Conservation (phyloP, 2,329 filamentous ascomycete species). For the Arthrobotrys pseudoclavata region DNA sequence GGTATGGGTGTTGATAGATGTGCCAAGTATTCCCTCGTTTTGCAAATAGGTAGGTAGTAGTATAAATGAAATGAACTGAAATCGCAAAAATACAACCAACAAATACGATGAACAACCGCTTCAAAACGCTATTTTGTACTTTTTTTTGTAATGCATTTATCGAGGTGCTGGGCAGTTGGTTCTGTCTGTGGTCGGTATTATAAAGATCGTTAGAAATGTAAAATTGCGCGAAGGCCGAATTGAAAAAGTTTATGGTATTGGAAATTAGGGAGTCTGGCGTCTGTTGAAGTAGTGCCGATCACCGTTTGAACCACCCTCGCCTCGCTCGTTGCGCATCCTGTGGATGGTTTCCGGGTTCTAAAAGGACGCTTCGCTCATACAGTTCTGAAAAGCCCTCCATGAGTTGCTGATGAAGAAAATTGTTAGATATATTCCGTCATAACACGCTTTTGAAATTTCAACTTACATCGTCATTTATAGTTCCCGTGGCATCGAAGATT, state of each 20-base stretch:
- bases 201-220: conserved; percentile 12
- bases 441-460: background rate
- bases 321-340: conserved; percentile 49
- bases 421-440: conserved; percentile 19
- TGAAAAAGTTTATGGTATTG: background rate
- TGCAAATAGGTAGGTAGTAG: background rate
- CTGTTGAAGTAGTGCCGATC: background rate
- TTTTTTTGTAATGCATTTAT: conserved; percentile 12
- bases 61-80: background rate
- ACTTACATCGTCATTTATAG: conserved; percentile 64
- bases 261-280: background rate
- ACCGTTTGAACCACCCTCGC: conserved; percentile 55
- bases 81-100: conserved; percentile 2
- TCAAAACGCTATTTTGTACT: conserved; percentile 19
- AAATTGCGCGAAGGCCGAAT: background rate
- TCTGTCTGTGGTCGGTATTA: conserved; percentile 15
- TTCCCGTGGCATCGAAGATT: conserved; percentile 62
- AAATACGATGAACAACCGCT: conserved; percentile 3
- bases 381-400: conserved; percentile 61
- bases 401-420: conserved; percentile 39
- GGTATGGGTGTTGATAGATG: conserved; percentile 22
- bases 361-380: conserved; percentile 63
- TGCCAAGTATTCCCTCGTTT: background rate
- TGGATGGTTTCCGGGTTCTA: conserved; percentile 60
- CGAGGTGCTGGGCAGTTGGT: background rate